Conservation (phyloP, 768 basidiomycete genomes). For the Lentinula raphanica region DNA sequence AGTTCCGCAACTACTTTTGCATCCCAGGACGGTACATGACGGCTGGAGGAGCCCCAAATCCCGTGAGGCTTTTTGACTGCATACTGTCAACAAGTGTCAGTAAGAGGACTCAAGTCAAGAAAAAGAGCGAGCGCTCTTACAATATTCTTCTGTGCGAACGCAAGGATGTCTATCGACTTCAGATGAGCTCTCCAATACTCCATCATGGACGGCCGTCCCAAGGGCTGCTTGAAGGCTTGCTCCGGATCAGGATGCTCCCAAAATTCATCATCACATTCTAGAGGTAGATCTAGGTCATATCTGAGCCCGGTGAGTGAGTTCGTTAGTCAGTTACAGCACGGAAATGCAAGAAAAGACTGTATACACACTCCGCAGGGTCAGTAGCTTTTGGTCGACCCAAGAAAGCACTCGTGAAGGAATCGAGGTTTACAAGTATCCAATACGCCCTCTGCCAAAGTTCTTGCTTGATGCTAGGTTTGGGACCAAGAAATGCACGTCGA, state of each 20-base stretch:
- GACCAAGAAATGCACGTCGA: slow-evolving; percentile 27
- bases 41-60: not conserved
- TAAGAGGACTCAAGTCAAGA: not conserved
- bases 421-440: slow-evolving; percentile 33
- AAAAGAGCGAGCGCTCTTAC: slow-evolving; percentile 29
- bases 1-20: not conserved
- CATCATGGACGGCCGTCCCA: slow-evolving; percentile 10
- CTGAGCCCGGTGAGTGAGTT: slow-evolving; percentile 26
- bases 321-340: no score
- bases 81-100: not conserved
- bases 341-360: not conserved
- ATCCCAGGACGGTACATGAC: not conserved
- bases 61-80: not conserved
- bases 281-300: slow-evolving; percentile 50
- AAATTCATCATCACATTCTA: slow-evolving; percentile 56
- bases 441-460: slow-evolving; percentile 76
- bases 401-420: slow-evolving; percentile 21
- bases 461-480: slow-evolving; percentile 43
- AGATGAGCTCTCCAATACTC: slow-evolving; percentile 33
- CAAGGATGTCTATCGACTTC: slow-evolving; percentile 41
- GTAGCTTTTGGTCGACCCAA: slow-evolving; percentile 41
- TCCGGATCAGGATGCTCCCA: slow-evolving; percentile 41
- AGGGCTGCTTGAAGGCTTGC: slow-evolving; percentile 43
- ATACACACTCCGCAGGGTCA: not conserved
- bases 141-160: slow-evolving; percentile 43